A percentile compares a stretch with the other conserved stretches of the same genome.
Conservation (phyloP, 345 rosid species). For the Cardamine chenopodiifolia region DNA sequence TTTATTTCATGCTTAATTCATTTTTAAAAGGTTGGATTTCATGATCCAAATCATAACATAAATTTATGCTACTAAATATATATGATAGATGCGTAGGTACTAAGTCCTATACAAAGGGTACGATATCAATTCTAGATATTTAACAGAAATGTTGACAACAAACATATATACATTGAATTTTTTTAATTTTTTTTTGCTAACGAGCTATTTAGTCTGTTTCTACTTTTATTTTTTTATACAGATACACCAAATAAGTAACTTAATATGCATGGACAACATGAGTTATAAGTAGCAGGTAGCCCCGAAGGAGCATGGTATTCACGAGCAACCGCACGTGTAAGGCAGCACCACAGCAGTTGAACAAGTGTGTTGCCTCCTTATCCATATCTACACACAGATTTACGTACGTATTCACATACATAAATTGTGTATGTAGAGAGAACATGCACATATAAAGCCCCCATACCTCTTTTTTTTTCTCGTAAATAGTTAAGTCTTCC, state of each 20-base stretch:
- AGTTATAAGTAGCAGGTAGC: constrained; percentile 14
- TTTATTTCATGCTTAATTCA: not conserved
- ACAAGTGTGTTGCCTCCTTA: constrained; percentile 37
- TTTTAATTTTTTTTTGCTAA: not conserved
- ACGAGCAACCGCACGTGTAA: constrained; percentile 38
- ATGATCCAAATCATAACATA: not conserved
- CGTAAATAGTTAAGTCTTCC: constrained; percentile 39
- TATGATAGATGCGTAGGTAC: too few relatives aligned
- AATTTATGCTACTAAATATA: not conserved
- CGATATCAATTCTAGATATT: too few relatives aligned
- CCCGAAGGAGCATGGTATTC: constrained; percentile 34
- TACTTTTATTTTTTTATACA: not conserved
- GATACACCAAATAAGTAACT: not conserved
- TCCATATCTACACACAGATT: constrained; percentile 6
- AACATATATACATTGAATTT: not conserved
- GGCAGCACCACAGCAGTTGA: constrained; percentile 17
- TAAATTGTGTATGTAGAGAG: constrained; percentile 25
- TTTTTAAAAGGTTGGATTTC: not conserved
- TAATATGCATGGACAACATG: not conserved
- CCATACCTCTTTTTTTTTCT: constrained; percentile 38
- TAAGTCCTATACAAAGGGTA: not conserved
- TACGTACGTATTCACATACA: not conserved
- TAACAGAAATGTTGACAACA: not conserved
- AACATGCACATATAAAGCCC: constrained; percentile 38
- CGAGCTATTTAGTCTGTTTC: not conserved